Base-by-base conservation (phyloP, 2,329 filamentous ascomycete species). In the Biscogniauxia mediterranea region DNA sequence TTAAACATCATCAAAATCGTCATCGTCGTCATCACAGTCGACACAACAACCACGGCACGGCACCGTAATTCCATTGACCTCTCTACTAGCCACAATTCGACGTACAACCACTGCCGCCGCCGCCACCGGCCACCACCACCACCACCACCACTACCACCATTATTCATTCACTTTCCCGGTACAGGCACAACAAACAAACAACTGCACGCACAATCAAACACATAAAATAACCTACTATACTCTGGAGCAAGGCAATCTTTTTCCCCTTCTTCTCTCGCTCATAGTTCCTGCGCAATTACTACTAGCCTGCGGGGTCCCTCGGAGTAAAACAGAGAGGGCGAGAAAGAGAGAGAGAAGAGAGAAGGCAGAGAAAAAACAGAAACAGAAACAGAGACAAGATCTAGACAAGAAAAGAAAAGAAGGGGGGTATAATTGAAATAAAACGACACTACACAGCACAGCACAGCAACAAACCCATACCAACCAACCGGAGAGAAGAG, bases 1-100 rank as follows among this genome's bases (percentile, higher is more conserved):
- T 53, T 32, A 54, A 52, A 52, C 28, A 50, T 50, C 46, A 54
- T 58, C 60, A 56, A 49, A 28, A 63, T 32, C 49, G 54, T 52
- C 56, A n/a, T n/a, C 38, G 17, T 46, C 38, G 38, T 46, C 38
- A 46, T 46, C 38, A 46, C 11, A 32, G 28, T n/a, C 38, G 15
- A 46, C 15, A 13, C 38, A 15, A 46, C 13, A 46, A 46, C 38
- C 38, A 46, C 38, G 38, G 38, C 15, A 46, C 15, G 17, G 38
- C 28, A 32, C 28, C 28, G 28, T 32, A 32, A 13, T 32, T 32
- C 28, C 28, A 32, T 32, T 32, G 28, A 13, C 28, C 28, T 32
- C 28, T 32, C 28, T 32, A 32, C 28, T 32, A 32, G 28, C 28
- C 28, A 32, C 28, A 32, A 32, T 32, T 9, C 7, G 1, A 32